Evolutionary conservation across 1,139 yeast species (phyloP).

Genomic region (Eremothecium cymbalariae): DNA sequence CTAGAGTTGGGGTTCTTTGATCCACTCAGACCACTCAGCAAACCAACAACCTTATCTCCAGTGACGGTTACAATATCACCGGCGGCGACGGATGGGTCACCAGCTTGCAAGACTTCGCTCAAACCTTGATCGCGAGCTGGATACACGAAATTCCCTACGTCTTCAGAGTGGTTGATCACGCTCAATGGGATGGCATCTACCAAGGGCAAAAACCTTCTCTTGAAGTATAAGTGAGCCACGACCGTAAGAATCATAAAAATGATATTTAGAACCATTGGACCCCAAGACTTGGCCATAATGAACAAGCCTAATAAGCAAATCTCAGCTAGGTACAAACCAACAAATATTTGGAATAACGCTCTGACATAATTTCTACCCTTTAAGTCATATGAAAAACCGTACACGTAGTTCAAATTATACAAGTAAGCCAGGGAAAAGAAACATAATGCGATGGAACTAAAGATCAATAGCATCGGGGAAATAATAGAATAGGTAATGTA

Average conservation of each 20-base stretch:
- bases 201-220: constrained; percentile 50
- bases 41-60: too few relatives aligned
- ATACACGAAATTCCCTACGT: constrained; percentile 36
- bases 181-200: constrained; percentile 68
- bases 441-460: constrained; percentile 52
- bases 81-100: constrained; percentile 33
- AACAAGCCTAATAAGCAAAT: constrained; percentile 58
- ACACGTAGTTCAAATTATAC: constrained; percentile 48
- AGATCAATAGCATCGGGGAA: constrained; percentile 65
- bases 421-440: constrained; percentile 57
- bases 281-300: constrained; percentile 67
- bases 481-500: constrained; percentile 67
- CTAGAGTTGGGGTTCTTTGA: too few relatives aligned
- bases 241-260: constrained; percentile 46
- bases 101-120: constrained; percentile 48
- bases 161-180: constrained; percentile 54
- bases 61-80: constrained; percentile 18
- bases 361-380: constrained; percentile 62
- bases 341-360: constrained; percentile 58
- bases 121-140: constrained; percentile 57
- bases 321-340: constrained; percentile 59
- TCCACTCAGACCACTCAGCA: too few relatives aligned
- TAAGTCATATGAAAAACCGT: constrained; percentile 48
- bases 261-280: constrained; percentile 57
- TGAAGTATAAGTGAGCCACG: constrained; percentile 47